Percentiles rank a stretch among this genome's conserved stretches.
Conservation (phyloP, 306 rosid species). For the Prunus padus region DNA sequence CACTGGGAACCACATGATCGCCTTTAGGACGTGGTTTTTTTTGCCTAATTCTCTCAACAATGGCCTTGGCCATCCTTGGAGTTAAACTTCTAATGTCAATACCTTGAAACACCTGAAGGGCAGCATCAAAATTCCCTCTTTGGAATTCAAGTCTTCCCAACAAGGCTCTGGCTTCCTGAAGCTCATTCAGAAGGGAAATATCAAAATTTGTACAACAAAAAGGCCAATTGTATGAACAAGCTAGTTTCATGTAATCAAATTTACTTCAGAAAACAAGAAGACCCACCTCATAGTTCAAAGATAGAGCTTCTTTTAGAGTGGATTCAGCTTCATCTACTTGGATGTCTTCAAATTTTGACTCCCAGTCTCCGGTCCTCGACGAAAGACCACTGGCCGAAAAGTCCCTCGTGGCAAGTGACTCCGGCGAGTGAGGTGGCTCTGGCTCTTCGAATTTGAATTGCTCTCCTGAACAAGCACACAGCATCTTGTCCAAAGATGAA, state of each 20-base stretch:
- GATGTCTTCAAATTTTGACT: slow-evolving; percentile 63
- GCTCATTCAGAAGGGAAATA: slow-evolving; percentile 1
- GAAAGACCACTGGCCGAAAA: slow-evolving; percentile 90
- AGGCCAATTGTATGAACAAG: neutral
- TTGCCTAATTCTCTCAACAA: slow-evolving; percentile 57
- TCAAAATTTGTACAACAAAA: neutral
- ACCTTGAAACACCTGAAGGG: slow-evolving; percentile 92
- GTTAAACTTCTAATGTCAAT: slow-evolving; percentile 61
- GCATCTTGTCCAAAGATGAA: slow-evolving; percentile 51
- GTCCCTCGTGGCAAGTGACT: slow-evolving; percentile 93
- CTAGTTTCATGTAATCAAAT: neutral
- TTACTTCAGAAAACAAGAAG: neutral
- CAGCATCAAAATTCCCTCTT: slow-evolving; percentile 83
- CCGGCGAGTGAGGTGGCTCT: slow-evolving; percentile 91
- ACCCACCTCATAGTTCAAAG: slow-evolving; percentile 86
- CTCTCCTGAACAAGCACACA: slow-evolving; percentile 98
- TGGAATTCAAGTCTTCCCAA: slow-evolving; percentile 96
- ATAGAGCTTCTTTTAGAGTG: slow-evolving; percentile 82
- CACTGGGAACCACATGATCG: slow-evolving; percentile 43
- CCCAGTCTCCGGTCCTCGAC: slow-evolving; percentile 90
- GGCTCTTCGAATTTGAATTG: slow-evolving; percentile 91
- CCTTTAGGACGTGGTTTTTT: slow-evolving; percentile 53
- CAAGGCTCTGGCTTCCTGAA: slow-evolving; percentile 93
- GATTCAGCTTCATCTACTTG: slow-evolving; percentile 96
- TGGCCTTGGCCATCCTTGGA: slow-evolving; percentile 76